Evolutionary conservation across 305 asterid species (phyloP).

Genomic region (Ilex paraguariensis): DNA sequence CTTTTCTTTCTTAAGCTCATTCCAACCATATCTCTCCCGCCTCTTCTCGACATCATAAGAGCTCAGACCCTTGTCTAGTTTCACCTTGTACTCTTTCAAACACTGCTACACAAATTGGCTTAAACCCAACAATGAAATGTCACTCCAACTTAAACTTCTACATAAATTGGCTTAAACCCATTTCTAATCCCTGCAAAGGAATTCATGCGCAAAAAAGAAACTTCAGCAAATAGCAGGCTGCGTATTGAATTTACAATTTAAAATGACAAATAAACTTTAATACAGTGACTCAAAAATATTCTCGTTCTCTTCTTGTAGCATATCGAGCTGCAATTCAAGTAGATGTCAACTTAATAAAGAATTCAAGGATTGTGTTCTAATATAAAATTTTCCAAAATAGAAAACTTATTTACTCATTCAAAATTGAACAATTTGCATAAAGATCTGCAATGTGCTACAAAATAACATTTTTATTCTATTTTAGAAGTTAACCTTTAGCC

Average conservation of each 20-base stretch:
- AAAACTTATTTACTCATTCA: no score
- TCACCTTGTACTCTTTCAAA: conserved; percentile 63
- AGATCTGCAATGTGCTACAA: no score
- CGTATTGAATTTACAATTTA: neutral
- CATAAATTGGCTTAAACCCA: conserved; percentile 10
- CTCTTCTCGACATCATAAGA: conserved; percentile 57
- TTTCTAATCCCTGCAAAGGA: conserved; percentile 17
- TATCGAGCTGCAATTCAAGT: no score
- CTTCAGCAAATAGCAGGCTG: conserved; percentile 10
- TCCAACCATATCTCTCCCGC: conserved; percentile 59
- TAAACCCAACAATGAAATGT: conserved; percentile 29
- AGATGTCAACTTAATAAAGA: no score
- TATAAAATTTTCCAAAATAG: no score
- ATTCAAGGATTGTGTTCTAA: no score
- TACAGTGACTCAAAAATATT: conserved; percentile 1
- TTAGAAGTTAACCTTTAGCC: no score
- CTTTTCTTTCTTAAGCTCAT: conserved; percentile 71
- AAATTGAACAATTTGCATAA: no score
- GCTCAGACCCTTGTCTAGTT: conserved; percentile 67
- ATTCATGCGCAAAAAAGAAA: neutral
- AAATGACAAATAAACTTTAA: neutral
- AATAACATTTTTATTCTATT: no score
- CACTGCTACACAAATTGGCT: conserved; percentile 69
- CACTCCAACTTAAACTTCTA: conserved; percentile 7
- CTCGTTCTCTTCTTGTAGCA: no score